Base-by-base conservation (phyloP, 495 filamentous ascomycete genomes). In the Tuber brumale region DNA sequence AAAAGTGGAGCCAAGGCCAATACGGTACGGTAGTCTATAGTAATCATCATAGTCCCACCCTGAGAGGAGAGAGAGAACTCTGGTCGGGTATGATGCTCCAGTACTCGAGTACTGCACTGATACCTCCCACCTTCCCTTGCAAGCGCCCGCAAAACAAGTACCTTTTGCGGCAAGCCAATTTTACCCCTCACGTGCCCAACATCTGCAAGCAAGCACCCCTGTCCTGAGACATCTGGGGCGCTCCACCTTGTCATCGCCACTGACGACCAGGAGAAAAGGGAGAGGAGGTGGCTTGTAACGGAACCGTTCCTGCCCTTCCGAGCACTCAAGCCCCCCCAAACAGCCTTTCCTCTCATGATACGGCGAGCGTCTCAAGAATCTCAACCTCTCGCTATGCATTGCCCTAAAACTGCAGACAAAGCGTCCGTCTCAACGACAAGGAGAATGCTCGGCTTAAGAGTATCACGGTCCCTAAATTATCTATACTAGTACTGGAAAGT, bases 161-260 rank as follows among this genome's bases (percentile, higher is more conserved):
- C 57, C 57, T 18, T 66, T 66, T 35, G 14, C 3, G 57, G 27
- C 27, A 66, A 66, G 14, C 27, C 27, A 66, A 66, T 35, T 35
- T 66, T 35, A 35, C 27, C 57, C 57, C 57, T 66, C 57, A 66
- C 57, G 57, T 66, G 57, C 57, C 57, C 69, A 31, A 66, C 44
- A 75, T 37, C 43, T 72, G 75, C 77, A 39, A 73, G 69, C 43
- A 77, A 79, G 72, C 72, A 78, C 72, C 75, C 75, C 72, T 74
- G 75, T 18, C 16, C 12, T 14, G 57, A 66, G 57, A 66, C 12
- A 66, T 66, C 35, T 18, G 57, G 31, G 57, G 57, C 57, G 57
- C 27, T 19, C 27, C 18, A 18, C 57, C n/a, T 16, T 19, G 27
- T 66, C 57, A 70, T 41, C 51, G 77, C 43, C 69, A 72, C 70